Evolutionary conservation across 495 filamentous ascomycete species (phyloP).

Genomic region (Penicillium cataractarum): DNA sequence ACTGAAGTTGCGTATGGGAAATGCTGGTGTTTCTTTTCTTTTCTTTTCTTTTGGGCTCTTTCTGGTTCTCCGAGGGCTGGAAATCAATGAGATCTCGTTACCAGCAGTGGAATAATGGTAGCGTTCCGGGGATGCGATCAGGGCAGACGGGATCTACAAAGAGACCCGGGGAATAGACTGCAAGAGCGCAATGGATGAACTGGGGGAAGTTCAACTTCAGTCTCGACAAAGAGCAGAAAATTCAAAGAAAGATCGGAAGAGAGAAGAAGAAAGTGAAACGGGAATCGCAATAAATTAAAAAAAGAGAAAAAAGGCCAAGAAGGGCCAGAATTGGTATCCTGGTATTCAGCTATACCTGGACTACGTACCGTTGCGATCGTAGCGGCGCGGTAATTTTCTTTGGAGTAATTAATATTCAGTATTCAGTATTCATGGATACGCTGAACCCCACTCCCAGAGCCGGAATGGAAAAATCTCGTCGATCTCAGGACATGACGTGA

Average conservation of each 20-base stretch:
- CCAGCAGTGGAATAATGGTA: not conserved
- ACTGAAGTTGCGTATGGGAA: not conserved
- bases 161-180: not conserved
- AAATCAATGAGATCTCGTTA: not conserved
- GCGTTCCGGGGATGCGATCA: not conserved
- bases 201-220: not conserved
- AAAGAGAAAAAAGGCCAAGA: not conserved
- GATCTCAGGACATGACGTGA: conserved; percentile 8
- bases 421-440: too few relatives aligned
- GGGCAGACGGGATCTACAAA: conserved; percentile 18
- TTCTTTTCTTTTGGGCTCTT: not conserved
- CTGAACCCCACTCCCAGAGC: too few relatives aligned
- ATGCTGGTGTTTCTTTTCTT: not conserved
- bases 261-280: conserved; percentile 7
- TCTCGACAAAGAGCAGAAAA: not conserved
- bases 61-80: not conserved
- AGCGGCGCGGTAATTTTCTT: conserved; percentile 1
- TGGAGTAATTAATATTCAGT: too few relatives aligned
- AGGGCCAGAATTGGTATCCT: not conserved
- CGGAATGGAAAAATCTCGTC: conserved; percentile 10
- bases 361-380: not conserved
- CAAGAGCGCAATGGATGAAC: conserved; percentile 5
- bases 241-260: conserved; percentile 6
- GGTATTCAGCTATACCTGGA: conserved; percentile 2
- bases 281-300: not conserved